Evolutionary conservation across 805 yeast species (phyloP), one percentile per base, ranked within the genome.

Genomic region (Ascoidea rubescens): DNA sequence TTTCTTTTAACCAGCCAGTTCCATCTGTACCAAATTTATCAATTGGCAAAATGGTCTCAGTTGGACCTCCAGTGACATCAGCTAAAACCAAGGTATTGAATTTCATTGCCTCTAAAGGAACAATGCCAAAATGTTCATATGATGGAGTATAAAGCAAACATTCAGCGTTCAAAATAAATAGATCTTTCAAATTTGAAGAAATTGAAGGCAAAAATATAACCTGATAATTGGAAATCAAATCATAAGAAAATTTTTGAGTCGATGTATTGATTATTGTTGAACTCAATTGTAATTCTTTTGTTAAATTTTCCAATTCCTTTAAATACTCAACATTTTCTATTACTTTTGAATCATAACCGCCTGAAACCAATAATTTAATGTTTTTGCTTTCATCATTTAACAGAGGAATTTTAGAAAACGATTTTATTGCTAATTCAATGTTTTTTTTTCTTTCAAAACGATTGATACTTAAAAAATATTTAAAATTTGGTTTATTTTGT

Each of bases 81-180:
- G 96, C 96, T 50, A 93, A 68, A 0, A 90, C 96, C 0, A 96
- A 88, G 0, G 83, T 82, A 32, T 86, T 84, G 53, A 78, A 72
- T 48, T 83, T 74, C 97, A 93, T 90, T 10, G 96, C 90, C 64
- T 93, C 99, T 14, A 93, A 73, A 1, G 99, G 99, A 7, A 93
- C 99, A 57, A 93, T 93, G 12, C 99, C 99, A 63, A 93, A 93
- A 68, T 93, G 99, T 65, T 93, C 99, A 59, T 76, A 77, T 0
- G 85, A 73, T 2, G 99, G 99, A 0, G 99, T 93, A 63, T 93
- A 93, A 48, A 90, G 67, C 28, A 93, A 71, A 52, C 85, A 58
- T 48, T 75, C 73, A 1, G 90, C 73, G 7, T 70, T 65, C 45
- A 73, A 64, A 42, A 93, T 68, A 31, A 93, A 71, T 2, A 74